Evolutionary conservation across 108 stramenopile species (phyloP), one percentile per base, ranked within the genome.

Genomic region (Tribonema minus): DNA sequence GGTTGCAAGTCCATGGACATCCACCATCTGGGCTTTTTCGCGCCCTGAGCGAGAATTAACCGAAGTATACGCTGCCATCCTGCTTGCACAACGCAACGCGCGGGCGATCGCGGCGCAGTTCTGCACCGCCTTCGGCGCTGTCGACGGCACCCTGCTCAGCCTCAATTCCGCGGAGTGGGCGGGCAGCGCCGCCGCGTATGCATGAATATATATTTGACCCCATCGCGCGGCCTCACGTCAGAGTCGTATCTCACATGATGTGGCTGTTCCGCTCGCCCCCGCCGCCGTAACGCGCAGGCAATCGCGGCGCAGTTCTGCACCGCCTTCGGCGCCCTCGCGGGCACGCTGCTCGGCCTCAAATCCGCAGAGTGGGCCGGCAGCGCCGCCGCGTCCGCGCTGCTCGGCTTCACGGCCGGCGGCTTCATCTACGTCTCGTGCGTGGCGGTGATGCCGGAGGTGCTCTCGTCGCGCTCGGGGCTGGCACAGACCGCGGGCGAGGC

Each of bases 381-480:
- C n/a, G n/a, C n/a, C n/a, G 28, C 81, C 23, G 79, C 82, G 27
- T 34, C 33, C 39, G 35, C 72, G 23, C 27, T 86, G 32, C 33
- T 83, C 38, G 74, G 78, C 20, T 62, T 84, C 15, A 86, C 85
- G 7, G 71, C 83, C 0, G 85, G 85, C 1, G 85, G 85, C 9
- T 86, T 86, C 40, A 34, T 86, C 15, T 86, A 86, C 67, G 78
- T 86, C 0, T 77, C 85, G 27, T 68, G 79, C 28, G 83, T 84
- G n/a, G 37, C 70, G 15, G 72, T 86, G 25, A 40, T 83, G 72
- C 85, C 85, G 1, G 81, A 82, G 34, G 38, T 85, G 36, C 68
- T 82, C 23, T n/a, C n/a, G n/a, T n/a, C n/a, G n/a, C n/a, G n/a
- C n/a, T n/a, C n/a, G n/a, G n/a, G n/a, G n/a, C n/a, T n/a, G n/a